A percentile compares a stretch with the other conserved stretches of the same genome.
These are phyloP conservation scores for Naegleria gruberi DNA, from an alignment of 208 protist genomes.

Conservation along the genomic window DNA sequence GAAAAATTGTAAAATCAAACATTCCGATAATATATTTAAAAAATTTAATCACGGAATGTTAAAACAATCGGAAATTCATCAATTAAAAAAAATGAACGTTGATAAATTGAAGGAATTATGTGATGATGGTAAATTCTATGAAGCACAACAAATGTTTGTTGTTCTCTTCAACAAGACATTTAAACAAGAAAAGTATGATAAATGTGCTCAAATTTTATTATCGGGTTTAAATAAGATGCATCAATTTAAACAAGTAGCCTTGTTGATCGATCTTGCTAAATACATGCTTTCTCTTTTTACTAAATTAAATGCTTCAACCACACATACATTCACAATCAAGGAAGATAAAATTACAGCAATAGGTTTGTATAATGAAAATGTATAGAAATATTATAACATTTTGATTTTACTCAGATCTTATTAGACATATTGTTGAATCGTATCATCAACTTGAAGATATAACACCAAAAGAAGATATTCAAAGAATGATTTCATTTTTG, in stretches of 20 bases:
- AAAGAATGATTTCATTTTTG: neutral
- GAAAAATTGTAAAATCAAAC: no score
- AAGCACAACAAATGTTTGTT: slow-evolving; percentile 1
- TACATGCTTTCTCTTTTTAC: neutral
- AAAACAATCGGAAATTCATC: no score
- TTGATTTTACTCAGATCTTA: neutral
- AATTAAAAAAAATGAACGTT: neutral
- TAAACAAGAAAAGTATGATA: neutral
- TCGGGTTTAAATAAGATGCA: neutral
- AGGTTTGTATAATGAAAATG: neutral
- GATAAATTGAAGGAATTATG: neutral
- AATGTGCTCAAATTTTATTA: neutral
- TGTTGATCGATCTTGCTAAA: neutral
- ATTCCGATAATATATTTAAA: no score
- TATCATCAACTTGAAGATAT: neutral
- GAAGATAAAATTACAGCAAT: neutral
- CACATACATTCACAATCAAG: neutral
- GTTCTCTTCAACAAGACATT: neutral
- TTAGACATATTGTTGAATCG: neutral
- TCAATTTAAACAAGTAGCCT: neutral
- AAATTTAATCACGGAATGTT: no score
- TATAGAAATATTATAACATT: neutral
- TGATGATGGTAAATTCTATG: neutral
- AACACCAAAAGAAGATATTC: neutral
- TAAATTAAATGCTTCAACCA: neutral